Evolutionary conservation across 2,329 filamentous ascomycete genomes (phyloP).

Genomic region (Zymoseptoria ardabiliae): DNA sequence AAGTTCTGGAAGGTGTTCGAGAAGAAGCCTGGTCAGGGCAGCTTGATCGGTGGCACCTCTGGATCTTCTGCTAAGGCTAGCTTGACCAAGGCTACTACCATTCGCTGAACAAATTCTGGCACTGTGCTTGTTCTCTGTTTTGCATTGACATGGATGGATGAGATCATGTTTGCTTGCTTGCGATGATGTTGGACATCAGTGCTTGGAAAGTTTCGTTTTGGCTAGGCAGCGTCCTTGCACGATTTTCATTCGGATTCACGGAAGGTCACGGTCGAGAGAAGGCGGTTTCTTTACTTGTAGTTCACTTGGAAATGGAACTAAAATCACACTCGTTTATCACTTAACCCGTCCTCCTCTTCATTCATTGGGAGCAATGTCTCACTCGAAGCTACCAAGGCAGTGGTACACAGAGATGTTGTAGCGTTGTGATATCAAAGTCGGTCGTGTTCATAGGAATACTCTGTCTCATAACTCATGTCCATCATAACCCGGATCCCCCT

Average conservation of each 20-base stretch:
- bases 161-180: neutral
- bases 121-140: neutral
- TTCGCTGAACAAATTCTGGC: slow-evolving; percentile 18
- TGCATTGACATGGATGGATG: neutral
- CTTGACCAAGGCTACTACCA: slow-evolving; percentile 89
- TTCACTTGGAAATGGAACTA: neutral
- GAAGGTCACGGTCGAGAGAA: neutral
- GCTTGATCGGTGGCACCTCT: slow-evolving; percentile 56
- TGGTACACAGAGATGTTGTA: too few species aligned
- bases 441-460: too few species aligned
- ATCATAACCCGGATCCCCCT: neutral
- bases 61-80: slow-evolving; percentile 64
- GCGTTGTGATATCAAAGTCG: too few species aligned
- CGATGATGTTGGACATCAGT: neutral
- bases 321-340: neutral
- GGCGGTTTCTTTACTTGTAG: neutral
- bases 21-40: slow-evolving; percentile 79
- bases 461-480: neutral
- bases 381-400: too few species aligned
- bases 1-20: slow-evolving; percentile 99
- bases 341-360: neutral
- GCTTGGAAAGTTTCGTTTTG: neutral
- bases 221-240: neutral
- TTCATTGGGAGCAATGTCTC: neutral
- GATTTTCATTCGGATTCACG: neutral